A percentile compares a stretch with the other conserved stretches of the same genome.
phyloP scores from a whole-genome alignment of 495 filamentous ascomycete genomes.

The Penicillium subrubescens region DNA sequence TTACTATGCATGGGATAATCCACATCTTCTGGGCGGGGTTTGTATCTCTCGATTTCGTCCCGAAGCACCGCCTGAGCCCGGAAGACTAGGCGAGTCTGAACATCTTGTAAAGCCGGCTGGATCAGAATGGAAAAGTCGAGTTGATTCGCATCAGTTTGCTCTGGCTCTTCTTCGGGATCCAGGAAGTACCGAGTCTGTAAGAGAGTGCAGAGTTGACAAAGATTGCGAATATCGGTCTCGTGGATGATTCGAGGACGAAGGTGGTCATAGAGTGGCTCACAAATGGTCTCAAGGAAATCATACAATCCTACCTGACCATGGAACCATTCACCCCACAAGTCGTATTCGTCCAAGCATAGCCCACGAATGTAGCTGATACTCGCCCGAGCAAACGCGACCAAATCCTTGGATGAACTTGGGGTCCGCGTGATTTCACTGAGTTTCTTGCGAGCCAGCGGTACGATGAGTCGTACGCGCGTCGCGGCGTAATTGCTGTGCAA shows the following conservation, averaged over 20 bases:
- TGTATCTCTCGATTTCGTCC: slow-evolving; percentile 70
- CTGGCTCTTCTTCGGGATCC: slow-evolving; percentile 69
- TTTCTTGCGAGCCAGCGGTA: slow-evolving; percentile 62
- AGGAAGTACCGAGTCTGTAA: slow-evolving; percentile 83
- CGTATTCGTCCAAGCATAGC: slow-evolving; percentile 73
- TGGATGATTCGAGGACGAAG: slow-evolving; percentile 70
- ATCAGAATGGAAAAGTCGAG: slow-evolving; percentile 70
- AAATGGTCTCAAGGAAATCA: slow-evolving; percentile 72
- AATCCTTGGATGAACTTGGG: slow-evolving; percentile 66
- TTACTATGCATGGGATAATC: slow-evolving; percentile 62
- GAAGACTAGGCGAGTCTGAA: slow-evolving; percentile 74
- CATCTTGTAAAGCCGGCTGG: slow-evolving; percentile 70
- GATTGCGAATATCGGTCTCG: slow-evolving; percentile 69
- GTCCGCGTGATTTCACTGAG: slow-evolving; percentile 65
- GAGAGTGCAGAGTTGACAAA: slow-evolving; percentile 79
- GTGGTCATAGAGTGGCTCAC: slow-evolving; percentile 75
- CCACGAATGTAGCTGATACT: slow-evolving; percentile 71
- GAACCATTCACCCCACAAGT: slow-evolving; percentile 77
- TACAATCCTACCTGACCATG: slow-evolving; percentile 67
- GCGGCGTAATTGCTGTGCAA: slow-evolving; percentile 67
- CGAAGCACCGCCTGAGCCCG: slow-evolving; percentile 67
- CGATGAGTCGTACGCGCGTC: slow-evolving; percentile 58
- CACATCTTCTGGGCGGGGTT: slow-evolving; percentile 67
- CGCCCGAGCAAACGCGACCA: slow-evolving; percentile 68
- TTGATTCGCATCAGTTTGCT: slow-evolving; percentile 53